Base-by-base conservation (phyloP, 805 yeast genomes). In the Metschnikowia lunata region DNA sequence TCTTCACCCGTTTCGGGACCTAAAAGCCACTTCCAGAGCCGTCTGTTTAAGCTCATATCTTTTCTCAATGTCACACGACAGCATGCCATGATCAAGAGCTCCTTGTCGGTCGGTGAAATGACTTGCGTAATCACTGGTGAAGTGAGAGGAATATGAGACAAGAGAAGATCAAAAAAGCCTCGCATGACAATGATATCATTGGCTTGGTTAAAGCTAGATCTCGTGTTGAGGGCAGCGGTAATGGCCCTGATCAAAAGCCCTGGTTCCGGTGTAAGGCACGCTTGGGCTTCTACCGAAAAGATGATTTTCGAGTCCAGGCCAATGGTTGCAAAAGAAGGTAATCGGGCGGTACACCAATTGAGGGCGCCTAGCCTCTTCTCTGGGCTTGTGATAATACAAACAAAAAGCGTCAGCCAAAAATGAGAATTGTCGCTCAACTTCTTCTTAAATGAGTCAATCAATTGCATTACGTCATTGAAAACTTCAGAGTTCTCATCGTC, bases 21-120 rank as follows among this genome's bases (percentile, higher is more conserved):
- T 27, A 91, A 63, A 7, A 93, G 67, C 95, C 97, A 93, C 47
- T 76, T 82, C 97, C 98, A 90, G 15, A 93, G 72, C 55, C 99
- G 76, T 63, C 99, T 75, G 62, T 93, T 93, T 47, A 93, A 73
- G 8, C 97, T 88, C 97, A 93, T 88, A 62, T 93, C 99, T 54
- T 82, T 83, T 36, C 84, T 79, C 36, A 88, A 67, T 2, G 93
- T 83, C 0, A 90, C 81, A 9, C 73, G 64, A 26, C 88, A 76
- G 32, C 89, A 83, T 8, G 80, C 71, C 63, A 83, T 68, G 13
- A 88, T 60, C 32, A 89, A 64, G 28, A 75, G 54, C 48, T 78
- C 75, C 38, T 77, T 74, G 55, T 88, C 96, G 6, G 71, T 65
- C 0, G 63, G 54, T 0, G 79, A 63, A 1, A 80, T 67, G 9